These are phyloP conservation scores for Fusarium coffeatum DNA, from an alignment of 2,329 filamentous ascomycete species.

Conservation along the genomic window DNA sequence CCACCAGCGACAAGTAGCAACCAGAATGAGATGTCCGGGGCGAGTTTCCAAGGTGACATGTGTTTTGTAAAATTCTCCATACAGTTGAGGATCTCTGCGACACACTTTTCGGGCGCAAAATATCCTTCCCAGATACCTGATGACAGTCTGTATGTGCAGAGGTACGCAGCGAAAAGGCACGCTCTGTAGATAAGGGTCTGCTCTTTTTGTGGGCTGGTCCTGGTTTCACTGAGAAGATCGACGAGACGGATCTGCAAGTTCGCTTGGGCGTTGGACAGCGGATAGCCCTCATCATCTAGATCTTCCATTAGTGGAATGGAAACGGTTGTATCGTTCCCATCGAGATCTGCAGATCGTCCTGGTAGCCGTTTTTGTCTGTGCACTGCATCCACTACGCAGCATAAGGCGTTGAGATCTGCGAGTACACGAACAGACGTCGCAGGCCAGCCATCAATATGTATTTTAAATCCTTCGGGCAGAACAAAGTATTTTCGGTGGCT, in stretches of 20 bases:
- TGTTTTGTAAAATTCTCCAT: neutral
- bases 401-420: neutral
- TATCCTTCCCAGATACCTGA: conserved; percentile 1
- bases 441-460: accelerated
- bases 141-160: conserved; percentile 17
- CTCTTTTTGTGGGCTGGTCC: neutral
- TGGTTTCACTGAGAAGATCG: conserved; percentile 2
- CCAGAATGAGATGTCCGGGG: neutral
- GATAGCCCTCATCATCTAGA: conserved; percentile 7
- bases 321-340: accelerated
- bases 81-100: neutral
- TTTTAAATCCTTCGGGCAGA: neutral
- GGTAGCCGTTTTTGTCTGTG: too few relatives aligned
- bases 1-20: neutral
- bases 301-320: neutral
- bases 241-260: conserved; percentile 4
- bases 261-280: conserved; percentile 7
- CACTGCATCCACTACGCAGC: neutral
- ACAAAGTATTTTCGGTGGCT: neutral
- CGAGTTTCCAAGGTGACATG: conserved; percentile 11
- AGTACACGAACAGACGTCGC: accelerated
- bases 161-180: conserved; percentile 10
- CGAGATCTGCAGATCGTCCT: accelerated
- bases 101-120: neutral
- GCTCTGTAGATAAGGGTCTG: conserved; percentile 3